phyloP scores from a whole-genome alignment of 2,329 filamentous ascomycete genomes.

The Fusarium nelsonii region DNA sequence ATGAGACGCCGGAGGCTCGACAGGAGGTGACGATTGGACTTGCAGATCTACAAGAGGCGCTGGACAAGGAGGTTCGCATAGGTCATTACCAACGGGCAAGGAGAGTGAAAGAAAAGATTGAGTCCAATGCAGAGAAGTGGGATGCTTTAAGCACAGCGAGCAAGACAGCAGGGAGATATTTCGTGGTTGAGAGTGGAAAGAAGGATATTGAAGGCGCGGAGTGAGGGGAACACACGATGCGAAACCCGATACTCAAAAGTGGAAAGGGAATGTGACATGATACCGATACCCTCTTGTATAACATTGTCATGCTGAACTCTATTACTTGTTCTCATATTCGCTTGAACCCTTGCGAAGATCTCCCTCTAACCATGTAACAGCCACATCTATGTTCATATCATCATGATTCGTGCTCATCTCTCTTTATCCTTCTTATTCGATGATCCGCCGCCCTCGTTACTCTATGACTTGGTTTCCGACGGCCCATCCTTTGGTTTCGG shows the following conservation, averaged over 20 bases:
- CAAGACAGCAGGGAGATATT: constrained; percentile 77
- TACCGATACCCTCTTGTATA: constrained; percentile 41
- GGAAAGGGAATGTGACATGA: constrained; percentile 15
- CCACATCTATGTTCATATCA: constrained; percentile 30
- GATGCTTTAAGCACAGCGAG: constrained; percentile 76
- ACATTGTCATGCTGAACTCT: constrained; percentile 4
- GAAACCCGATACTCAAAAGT: neutral
- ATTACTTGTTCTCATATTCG: constrained; percentile 16
- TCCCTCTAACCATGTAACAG: neutral
- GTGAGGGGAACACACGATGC: constrained; percentile 2
- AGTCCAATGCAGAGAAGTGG: constrained; percentile 71
- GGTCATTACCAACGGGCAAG: constrained; percentile 66
- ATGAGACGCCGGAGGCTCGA: constrained; percentile 77
- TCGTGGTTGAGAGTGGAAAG: constrained; percentile 77
- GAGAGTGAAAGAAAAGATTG: constrained; percentile 53
- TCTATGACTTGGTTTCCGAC: constrained; percentile 42
- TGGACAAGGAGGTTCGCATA: constrained; percentile 70
- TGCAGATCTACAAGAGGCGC: constrained; percentile 65
- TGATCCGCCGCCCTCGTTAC: neutral
- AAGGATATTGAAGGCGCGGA: constrained; percentile 46
- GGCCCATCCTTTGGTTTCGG: constrained; percentile 53
- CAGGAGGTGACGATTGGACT: constrained; percentile 70
- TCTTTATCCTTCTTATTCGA: neutral
- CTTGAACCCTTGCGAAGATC: neutral
- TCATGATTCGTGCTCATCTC: constrained; percentile 23